Conservation (phyloP, 495 filamentous ascomycete genomes). For the Lasiosphaeria miniovina region DNA sequence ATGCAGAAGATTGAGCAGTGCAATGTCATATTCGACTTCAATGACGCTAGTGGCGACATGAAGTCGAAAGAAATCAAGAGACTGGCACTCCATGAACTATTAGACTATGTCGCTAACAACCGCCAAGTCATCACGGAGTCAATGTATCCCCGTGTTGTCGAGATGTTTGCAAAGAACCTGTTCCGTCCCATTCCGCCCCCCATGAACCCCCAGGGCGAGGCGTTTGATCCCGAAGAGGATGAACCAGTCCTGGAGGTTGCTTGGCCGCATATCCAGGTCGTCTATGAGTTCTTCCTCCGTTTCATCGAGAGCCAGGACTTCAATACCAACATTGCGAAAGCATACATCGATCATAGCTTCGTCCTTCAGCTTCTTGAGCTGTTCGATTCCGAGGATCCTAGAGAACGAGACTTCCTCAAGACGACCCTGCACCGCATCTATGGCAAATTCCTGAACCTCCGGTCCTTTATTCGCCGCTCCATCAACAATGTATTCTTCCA, state of each 20-base stretch:
- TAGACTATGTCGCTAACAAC: constrained; percentile 99
- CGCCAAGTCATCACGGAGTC: constrained; percentile 96
- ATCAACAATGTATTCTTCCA: constrained; percentile 99
- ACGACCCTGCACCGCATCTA: constrained; percentile 98
- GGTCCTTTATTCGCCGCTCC: constrained; percentile 94
- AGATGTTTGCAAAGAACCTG: constrained; percentile 99
- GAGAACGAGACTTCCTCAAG: constrained; percentile 97
- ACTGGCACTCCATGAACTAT: constrained; percentile 89
- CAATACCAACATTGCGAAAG: constrained; percentile 99
- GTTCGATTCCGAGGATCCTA: constrained; percentile 97
- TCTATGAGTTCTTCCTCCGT: constrained; percentile 98
- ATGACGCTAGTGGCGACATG: constrained; percentile 97
- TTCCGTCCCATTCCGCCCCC: constrained; percentile 96
- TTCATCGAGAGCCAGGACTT: constrained; percentile 99
- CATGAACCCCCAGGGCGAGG: constrained; percentile 95
- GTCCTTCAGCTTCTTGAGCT: constrained; percentile 96
- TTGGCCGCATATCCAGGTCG: constrained; percentile 99
- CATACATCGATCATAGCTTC: constrained; percentile 96
- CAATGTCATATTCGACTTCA: constrained; percentile 99
- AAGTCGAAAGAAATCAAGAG: constrained; percentile 99
- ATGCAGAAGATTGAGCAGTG: constrained; percentile 99
- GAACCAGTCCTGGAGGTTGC: constrained; percentile 97
- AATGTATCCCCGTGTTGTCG: constrained; percentile 97
- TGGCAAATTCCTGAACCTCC: constrained; percentile 96
- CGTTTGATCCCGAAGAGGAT: constrained; percentile 98